These are phyloP conservation scores for Solidago caesia DNA, from an alignment of 129 eudicot genomes.

Conservation along the genomic window DNA sequence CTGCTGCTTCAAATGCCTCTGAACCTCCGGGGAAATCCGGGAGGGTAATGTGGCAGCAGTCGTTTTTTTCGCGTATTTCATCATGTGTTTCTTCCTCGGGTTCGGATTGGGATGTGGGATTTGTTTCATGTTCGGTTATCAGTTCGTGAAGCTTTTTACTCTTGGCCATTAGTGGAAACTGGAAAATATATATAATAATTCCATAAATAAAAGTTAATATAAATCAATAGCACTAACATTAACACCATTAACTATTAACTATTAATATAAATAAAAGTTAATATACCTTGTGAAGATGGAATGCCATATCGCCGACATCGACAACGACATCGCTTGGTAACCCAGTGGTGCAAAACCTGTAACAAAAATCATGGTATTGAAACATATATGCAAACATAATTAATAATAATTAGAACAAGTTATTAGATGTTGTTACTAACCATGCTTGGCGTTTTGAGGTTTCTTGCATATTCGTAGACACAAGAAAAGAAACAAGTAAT, in stretches of 20 bases:
- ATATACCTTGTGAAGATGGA: conserved; percentile 93
- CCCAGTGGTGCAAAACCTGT: conserved; percentile 95
- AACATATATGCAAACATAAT: neutral
- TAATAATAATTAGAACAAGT: neutral
- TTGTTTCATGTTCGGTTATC: conserved; percentile 67
- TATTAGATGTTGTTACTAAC: conserved; percentile 15
- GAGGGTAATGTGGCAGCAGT: conserved; percentile 48
- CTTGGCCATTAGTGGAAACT: conserved; percentile 89
- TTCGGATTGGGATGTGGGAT: conserved; percentile 23
- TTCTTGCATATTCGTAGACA: conserved; percentile 57
- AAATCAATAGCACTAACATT: neutral
- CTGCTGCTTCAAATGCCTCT: conserved; percentile 78
- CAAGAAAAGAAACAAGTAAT: neutral
- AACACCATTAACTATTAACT: neutral
- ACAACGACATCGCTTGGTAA: conserved; percentile 79
- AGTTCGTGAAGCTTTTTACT: conserved; percentile 77
- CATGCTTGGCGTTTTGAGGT: conserved; percentile 90
- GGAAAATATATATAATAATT: conserved; percentile 18
- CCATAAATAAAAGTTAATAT: conserved; percentile 6
- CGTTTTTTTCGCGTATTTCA: conserved; percentile 17
- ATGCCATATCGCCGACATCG: conserved; percentile 83
- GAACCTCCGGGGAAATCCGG: conserved; percentile 93
- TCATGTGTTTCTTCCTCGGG: conserved; percentile 28
- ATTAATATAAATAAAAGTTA: neutral
- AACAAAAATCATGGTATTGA: neutral